Percentiles rank a stretch among this genome's conserved stretches.
Evolutionary conservation across 1,284 basidiomycete genomes (phyloP).

Genomic region (Cryptococcus sp.): DNA sequence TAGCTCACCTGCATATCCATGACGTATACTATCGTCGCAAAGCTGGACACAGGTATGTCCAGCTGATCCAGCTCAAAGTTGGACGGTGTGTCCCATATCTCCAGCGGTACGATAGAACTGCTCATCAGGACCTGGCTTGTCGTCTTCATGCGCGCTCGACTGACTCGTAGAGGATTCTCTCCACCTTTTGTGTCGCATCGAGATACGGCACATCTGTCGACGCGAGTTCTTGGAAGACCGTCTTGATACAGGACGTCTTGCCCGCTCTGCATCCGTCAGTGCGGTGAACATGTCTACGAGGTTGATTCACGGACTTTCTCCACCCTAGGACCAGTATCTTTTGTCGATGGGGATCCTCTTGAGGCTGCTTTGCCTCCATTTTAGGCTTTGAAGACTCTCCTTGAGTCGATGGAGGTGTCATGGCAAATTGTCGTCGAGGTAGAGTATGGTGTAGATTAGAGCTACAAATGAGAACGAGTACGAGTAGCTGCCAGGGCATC

Average conservation of each 20-base stretch:
- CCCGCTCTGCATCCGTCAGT: constrained; percentile 64
- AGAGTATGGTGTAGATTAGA: too few species aligned
- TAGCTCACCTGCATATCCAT: constrained; percentile 81
- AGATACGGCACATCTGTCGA: constrained; percentile 88
- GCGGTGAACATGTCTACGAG: too few species aligned
- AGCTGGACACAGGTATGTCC: constrained; percentile 64
- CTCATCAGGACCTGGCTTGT: constrained; percentile 2
- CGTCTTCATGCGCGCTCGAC: constrained; percentile 39
- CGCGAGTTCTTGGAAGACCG: constrained; percentile 77
- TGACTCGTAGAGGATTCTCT: constrained; percentile 74
- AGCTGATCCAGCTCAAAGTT: constrained; percentile 70
- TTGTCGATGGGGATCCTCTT: constrained; percentile 23
- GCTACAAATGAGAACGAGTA: too few species aligned
- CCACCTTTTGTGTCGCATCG: constrained; percentile 73
- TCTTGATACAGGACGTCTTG: constrained; percentile 87
- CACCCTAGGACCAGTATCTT: constrained; percentile 75
- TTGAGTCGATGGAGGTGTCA: constrained; percentile 3
- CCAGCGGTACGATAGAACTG: constrained; percentile 84
- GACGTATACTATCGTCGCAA: constrained; percentile 84
- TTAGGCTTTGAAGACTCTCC: constrained; percentile 22
- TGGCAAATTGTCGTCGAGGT: not conserved
- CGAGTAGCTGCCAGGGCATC: too few species aligned
- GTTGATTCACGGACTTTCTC: constrained; percentile 59
- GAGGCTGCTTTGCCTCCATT: not conserved
- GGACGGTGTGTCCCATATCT: constrained; percentile 93